Base-by-base conservation (phyloP, 139 green algal genomes). In the Chlorella vulgaris region DNA sequence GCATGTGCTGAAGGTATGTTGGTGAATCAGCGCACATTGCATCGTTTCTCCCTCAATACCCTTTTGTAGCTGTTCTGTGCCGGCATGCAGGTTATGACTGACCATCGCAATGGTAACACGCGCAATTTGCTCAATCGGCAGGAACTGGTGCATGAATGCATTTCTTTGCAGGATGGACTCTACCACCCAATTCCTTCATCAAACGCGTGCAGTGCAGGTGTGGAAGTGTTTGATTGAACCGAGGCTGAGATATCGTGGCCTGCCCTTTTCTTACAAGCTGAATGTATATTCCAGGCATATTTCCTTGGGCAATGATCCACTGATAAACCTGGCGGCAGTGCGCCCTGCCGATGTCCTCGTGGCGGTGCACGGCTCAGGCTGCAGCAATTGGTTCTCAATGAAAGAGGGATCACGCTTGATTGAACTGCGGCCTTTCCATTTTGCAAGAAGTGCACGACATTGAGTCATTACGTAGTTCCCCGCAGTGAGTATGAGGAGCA, bases 301-400 rank as follows among this genome's bases (percentile, higher is more conserved):
- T 26, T 55, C 66, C 18, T 74, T 74, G 38, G 5, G 4, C 1
- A 38, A 21, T 36, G 66, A 74, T 39, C 26, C 35, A 13, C 66
- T 53, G 24, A 21, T 6, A 4, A 74, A 74, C 66, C 39, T 74
- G 21, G 66, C 66, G 1, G 38, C 38, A 24, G 66, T 74, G 38
- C 36, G 36, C 21, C 15, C 39, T 7, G 66, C 38, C 1, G 66
- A 74, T 21, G 39, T 36, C 7, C 66, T 74, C 4, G 66, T 74
- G 66, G 24, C 26, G 4, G 66, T 74, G 66, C 66, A 74, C 66
- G 66, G 66, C 66, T 53, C 36, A 7, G 66, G 66, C 66, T 74
- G 66, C 66, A 28, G 26, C 66, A 74, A 74, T 39, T 74, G 66
- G 66, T 7, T 74, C 3, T 29, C 66, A 5, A 74, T 74, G 66